Percentiles rank a stretch among this genome's conserved stretches.
Evolutionary conservation across 306 rosid species (phyloP).

Genomic region (Cucurbita maxima): DNA sequence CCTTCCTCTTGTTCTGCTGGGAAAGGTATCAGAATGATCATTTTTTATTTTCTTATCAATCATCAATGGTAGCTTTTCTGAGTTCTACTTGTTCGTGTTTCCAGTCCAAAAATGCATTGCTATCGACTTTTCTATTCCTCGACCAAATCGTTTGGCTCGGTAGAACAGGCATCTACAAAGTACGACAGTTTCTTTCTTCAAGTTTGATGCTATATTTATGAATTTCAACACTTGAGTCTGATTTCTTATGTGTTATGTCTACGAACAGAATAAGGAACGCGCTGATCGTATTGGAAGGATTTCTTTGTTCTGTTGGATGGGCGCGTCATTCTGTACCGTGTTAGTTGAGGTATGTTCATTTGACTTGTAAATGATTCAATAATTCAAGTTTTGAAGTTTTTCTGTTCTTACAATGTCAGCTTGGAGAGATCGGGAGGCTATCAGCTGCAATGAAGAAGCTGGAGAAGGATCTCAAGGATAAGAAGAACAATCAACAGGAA

Average conservation of each 20-base stretch:
- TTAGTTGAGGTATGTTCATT: constrained; percentile 65
- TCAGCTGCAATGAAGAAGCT: constrained; percentile 64
- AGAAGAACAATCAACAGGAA: constrained; percentile 36
- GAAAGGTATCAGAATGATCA: constrained; percentile 40
- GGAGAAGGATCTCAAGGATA: constrained; percentile 59
- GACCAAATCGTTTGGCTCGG: constrained; percentile 98
- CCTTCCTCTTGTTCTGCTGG: constrained; percentile 56
- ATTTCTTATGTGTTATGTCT: background rate
- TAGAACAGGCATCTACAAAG: constrained; percentile 70
- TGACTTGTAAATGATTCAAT: background rate
- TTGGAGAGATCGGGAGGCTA: constrained; percentile 91
- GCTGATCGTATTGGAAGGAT: constrained; percentile 60
- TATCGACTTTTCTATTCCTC: constrained; percentile 85
- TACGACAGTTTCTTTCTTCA: constrained; percentile 5
- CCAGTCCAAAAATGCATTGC: constrained; percentile 79
- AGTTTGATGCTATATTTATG: background rate
- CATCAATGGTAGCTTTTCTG: background rate
- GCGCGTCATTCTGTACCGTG: constrained; percentile 56
- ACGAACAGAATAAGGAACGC: constrained; percentile 61
- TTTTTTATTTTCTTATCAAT: background rate
- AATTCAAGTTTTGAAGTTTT: background rate
- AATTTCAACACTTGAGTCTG: background rate
- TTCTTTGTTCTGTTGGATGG: constrained; percentile 87
- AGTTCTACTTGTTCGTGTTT: background rate
- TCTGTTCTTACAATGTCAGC: constrained; percentile 23